Base-by-base conservation (phyloP, 1,284 basidiomycete species). In the Marasmius tenuissimus region DNA sequence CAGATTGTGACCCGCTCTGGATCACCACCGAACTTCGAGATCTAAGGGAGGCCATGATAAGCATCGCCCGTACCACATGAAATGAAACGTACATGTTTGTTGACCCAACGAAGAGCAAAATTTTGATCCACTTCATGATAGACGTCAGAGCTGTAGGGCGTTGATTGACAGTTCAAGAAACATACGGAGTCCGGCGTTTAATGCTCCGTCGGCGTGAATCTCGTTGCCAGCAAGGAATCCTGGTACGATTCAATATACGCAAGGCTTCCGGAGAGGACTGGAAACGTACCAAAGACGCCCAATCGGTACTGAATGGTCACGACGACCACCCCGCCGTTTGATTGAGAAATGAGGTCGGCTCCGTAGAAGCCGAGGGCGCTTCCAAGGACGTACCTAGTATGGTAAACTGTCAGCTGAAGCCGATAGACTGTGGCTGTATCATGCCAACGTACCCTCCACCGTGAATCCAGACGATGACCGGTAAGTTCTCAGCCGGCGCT, bases 71-170 rank as follows among this genome's bases (percentile, higher is more conserved):
- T 27, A 11, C 7, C 27, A 27, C 4, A 45, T 8, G 39, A 57
- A 61, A 22, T 9, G 35, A 22, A 9, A 64, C 68, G 20, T 39
- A 74, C 70, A 62, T 73, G 61, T 56, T 68, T n/a, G 22, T 74
- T 70, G 16, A 73, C 68, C 74, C 74, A 76, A 34, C 67, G 63
- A 9, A 76, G 60, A 1, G 71, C 73, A 35, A 72, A 71, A 27
- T 69, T 61, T 55, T 75, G 73, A 57, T 75, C 73, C 16, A 74
- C 72, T 74, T 20, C 1, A 42, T 4, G 27, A 27, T 27, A 20
- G 55, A 55, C 20, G 22, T n/a, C 35, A n/a, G 35, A 8, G 38
- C 16, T 4, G 5, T 45, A 20, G 48, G 20, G 27, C 42, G 35
- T 18, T n/a, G 22, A 7, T n/a, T 1, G 10, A 53, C 42, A 4